Evolutionary conservation across 768 basidiomycete species (phyloP), one percentile per base, ranked within the genome.

Genomic region (Candolleomyces aberdarensis): DNA sequence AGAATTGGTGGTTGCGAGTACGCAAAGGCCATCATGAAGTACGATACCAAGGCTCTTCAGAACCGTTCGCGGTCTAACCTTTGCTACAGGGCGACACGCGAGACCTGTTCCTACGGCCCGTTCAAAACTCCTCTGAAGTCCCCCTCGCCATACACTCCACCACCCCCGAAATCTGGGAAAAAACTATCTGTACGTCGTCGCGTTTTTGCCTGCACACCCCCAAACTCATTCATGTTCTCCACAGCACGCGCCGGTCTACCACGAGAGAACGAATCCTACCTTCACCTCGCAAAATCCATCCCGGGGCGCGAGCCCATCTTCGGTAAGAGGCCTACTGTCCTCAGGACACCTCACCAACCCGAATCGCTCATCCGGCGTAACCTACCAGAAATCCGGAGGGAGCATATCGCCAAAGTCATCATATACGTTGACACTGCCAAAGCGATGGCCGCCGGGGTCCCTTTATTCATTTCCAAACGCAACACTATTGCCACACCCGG

Each of bases 251-350:
- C 22, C 19, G 54, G 54, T 13, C 39, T 56, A 13, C 39, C 54
- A 36, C 54, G 54, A 15, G 54, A 36, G 22, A 36, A 56, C 19
- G 39, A 31, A 20, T n/a, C 54, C 40, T 56, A 36, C 54, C 5
- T 56, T 5, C 54, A 56, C 39, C 20, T 56, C 20, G 8, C 54
- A 40, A 36, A 9, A 15, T 36, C 17, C 54, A 56, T 56, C 22
- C 54, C 54, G 8, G 40, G 54, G 20, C 54, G 54, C 54, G 54
- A 56, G 40, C 54, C 36, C n/a, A 56, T 56, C n/a, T 40, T 56
- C 40, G 54, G 54, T 41, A 56, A 56, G 54, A 56, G 26, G 40
- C 54, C 54, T 10, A 19, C 13, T 43, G 36, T 41, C 54, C 39
- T 22, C 39, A 43, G 40, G 39, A 56, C 20, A 40, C 54, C 54